A percentile compares a stretch with the other conserved stretches of the same genome.
Evolutionary conservation across 139 green algal species (phyloP).

Genomic region (Mesotaenium endlicherianum): DNA sequence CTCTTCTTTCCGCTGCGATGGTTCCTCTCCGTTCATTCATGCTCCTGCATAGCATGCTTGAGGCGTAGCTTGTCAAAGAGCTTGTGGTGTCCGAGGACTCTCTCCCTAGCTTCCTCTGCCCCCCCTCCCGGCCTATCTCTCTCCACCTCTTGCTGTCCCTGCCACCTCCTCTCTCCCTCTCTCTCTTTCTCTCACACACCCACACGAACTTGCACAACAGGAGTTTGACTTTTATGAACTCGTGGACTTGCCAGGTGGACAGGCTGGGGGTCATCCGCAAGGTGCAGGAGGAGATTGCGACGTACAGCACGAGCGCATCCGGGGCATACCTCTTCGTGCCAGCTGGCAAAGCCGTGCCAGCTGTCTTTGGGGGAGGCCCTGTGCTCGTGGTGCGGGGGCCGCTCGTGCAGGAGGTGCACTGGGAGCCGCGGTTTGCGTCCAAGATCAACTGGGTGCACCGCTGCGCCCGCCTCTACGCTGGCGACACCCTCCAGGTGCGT

Average conservation of each 20-base stretch:
- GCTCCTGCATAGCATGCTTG: too few relatives aligned
- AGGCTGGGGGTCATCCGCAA: too few relatives aligned
- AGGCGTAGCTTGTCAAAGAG: too few relatives aligned
- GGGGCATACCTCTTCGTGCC: slow-evolving; percentile 43
- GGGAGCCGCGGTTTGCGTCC: not conserved
- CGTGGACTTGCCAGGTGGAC: too few relatives aligned
- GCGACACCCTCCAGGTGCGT: too few relatives aligned
- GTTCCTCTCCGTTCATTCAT: too few relatives aligned
- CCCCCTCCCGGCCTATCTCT: not conserved
- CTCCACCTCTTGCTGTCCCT: not conserved
- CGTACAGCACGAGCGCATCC: not conserved
- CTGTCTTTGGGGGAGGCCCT: not conserved
- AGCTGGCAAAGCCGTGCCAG: not conserved
- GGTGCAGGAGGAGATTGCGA: slow-evolving; percentile 13
- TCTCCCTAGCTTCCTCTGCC: not conserved
- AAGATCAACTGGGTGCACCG: too few relatives aligned
- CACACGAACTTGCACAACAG: too few relatives aligned
- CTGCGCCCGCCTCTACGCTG: too few relatives aligned
- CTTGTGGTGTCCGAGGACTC: too few relatives aligned
- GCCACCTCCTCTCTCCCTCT: not conserved
- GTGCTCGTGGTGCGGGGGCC: not conserved
- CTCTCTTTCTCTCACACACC: not conserved
- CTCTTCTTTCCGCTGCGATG: too few relatives aligned
- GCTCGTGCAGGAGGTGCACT: slow-evolving; percentile 28
- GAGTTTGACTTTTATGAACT: too few relatives aligned